phyloP scores from a whole-genome alignment of 2,329 filamentous ascomycete genomes.

The Alternaria atra region DNA sequence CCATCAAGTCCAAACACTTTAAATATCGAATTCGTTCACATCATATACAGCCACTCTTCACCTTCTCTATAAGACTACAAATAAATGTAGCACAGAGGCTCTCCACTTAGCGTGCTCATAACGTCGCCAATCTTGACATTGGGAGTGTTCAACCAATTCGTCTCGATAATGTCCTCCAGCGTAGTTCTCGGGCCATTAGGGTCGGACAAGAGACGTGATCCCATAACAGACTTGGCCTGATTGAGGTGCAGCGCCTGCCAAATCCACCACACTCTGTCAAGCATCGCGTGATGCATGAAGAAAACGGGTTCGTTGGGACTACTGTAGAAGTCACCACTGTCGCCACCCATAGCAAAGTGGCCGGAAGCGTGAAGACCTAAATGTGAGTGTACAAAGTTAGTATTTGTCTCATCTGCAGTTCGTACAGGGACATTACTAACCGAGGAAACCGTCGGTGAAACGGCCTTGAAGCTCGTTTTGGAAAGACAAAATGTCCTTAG shows the following conservation, averaged over 20 bases:
- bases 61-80: conserved; percentile 10
- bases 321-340: conserved; percentile 55
- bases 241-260: conserved; percentile 53
- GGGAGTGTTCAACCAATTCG: conserved; percentile 47
- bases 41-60: not conserved
- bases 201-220: conserved; percentile 55
- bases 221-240: conserved; percentile 21
- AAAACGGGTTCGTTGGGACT: conserved; percentile 57
- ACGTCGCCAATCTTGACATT: conserved; percentile 48
- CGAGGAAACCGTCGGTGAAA: conserved; percentile 23
- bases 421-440: not conserved
- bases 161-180: conserved; percentile 54
- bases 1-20: not conserved
- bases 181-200: conserved; percentile 56
- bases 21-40: not conserved
- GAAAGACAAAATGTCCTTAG: conserved; percentile 48
- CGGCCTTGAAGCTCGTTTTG: conserved; percentile 39
- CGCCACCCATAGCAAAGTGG: conserved; percentile 36
- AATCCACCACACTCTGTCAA: conserved; percentile 59
- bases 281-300: conserved; percentile 58
- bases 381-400: not conserved
- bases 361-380: conserved; percentile 54
- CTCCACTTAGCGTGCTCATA: conserved; percentile 52
- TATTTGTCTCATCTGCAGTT: not conserved
- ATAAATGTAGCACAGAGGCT: conserved; percentile 58